Base-by-base conservation (phyloP, 2,329 filamentous ascomycete species). In the Arthrobotrys musiformis region DNA sequence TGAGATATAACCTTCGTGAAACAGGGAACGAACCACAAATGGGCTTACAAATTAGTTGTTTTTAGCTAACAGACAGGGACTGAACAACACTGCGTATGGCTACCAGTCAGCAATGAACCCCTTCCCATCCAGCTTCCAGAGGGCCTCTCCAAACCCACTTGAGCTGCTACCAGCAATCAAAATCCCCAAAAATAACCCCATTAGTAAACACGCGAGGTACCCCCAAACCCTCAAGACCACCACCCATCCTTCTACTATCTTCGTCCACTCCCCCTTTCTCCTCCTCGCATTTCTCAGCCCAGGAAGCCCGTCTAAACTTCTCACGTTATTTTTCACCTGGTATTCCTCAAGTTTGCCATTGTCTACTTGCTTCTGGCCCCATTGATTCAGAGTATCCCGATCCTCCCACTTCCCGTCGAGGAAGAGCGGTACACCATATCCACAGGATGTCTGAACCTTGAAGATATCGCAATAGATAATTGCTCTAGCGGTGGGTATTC, bases 371-470 rank as follows among this genome's bases (percentile, higher is more conserved):
- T 86, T 87, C 40, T 81, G 80, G 0, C 86, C 85, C 85, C 85
- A 89, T 64, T 85, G 83, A 22, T 87, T 86, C 73, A 91, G 82
- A 0, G 87, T 90, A 13, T 86, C 85, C 2, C 90, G 86, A 75
- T 88, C 86, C 73, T 86, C 84, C 73, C 89, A 87, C 17, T 60
- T 30, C 76, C 78, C 28, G 77, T 79, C 35, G 79, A 80, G 19
- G 54, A 81, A 68, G 40, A 79, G 73, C 5, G 90, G 89, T 6
- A 92, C 89, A 24, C 87, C 89, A 79, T 86, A 92, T 5, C 90
- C 90, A 81, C 90, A 92, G 61, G 87, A 88, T 8, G 89, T 91
- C 85, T 91, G 89, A 2, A 89, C 86, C 83, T 91, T 88, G 81
- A 87, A 90, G 17, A 92, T 85, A 79, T 90, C 85, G 67, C 90